Conservation (phyloP, 2,329 filamentous ascomycete genomes). For the Fusarium subglutinans region DNA sequence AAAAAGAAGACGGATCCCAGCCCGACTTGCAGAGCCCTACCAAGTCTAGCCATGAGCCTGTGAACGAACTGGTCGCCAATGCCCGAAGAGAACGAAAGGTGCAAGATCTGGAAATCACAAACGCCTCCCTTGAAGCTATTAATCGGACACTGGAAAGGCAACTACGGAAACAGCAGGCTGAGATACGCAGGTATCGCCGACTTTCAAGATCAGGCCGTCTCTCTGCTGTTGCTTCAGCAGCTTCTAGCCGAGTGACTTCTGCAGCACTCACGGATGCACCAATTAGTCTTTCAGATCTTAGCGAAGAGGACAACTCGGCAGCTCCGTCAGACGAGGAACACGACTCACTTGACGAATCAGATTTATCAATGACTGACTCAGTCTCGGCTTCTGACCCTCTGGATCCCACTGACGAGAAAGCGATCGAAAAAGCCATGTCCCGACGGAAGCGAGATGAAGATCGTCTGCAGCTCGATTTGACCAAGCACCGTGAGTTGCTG, state of each 20-base stretch:
- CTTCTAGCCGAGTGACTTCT: conserved; percentile 57
- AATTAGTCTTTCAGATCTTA: conserved; percentile 60
- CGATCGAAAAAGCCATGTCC: conserved; percentile 38
- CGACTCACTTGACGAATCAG: conserved; percentile 63
- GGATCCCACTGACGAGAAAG: conserved; percentile 51
- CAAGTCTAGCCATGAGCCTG: conserved; percentile 64
- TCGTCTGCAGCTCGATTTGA: conserved; percentile 83
- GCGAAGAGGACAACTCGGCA: conserved; percentile 48
- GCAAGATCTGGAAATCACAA: conserved; percentile 94
- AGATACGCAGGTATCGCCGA: conserved; percentile 86
- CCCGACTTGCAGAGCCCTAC: conserved; percentile 64
- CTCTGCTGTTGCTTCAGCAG: conserved; percentile 62
- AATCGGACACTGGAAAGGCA: conserved; percentile 93
- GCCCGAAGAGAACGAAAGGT: conserved; percentile 94
- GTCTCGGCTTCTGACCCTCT: conserved; percentile 44
- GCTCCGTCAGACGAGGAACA: conserved; percentile 53
- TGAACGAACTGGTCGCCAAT: conserved; percentile 84
- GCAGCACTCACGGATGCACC: conserved; percentile 54
- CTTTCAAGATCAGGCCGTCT: conserved; percentile 83
- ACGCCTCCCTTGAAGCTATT: conserved; percentile 93
- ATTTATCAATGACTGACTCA: conserved; percentile 55
- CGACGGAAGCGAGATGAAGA: conserved; percentile 81
- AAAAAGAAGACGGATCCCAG: conserved; percentile 43
- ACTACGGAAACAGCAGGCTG: conserved; percentile 88
- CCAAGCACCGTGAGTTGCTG: conserved; percentile 88